Evolutionary conservation across 2,329 filamentous ascomycete species (phyloP).

Genomic region (Thielaviopsis musarum): DNA sequence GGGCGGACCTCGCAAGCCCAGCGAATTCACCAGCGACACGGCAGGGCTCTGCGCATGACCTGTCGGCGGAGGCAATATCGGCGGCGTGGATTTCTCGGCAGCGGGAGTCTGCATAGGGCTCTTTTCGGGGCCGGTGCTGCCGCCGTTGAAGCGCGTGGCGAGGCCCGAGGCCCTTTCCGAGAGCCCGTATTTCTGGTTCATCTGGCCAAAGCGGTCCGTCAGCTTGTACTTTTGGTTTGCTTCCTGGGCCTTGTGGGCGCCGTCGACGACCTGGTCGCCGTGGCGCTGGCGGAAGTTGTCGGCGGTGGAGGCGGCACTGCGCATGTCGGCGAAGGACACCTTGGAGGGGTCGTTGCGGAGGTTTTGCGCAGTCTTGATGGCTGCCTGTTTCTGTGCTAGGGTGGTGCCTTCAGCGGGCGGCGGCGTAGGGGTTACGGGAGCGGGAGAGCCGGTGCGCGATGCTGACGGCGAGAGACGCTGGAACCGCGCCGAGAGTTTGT

Average conservation of each 20-base stretch:
- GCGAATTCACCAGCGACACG: too few relatives aligned
- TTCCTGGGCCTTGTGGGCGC: constrained; percentile 37
- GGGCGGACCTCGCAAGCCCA: too few relatives aligned
- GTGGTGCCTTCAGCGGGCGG: constrained; percentile 34
- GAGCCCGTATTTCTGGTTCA: constrained; percentile 10
- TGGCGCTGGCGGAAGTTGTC: constrained; percentile 56
- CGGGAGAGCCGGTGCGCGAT: constrained; percentile 3
- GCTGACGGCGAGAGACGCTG: constrained; percentile 3
- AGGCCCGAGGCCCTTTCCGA: constrained; percentile 10
- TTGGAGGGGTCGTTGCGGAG: constrained; percentile 45
- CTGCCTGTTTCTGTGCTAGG: constrained; percentile 47
- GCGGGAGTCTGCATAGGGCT: too few relatives aligned
- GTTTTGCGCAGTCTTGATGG: constrained; percentile 40
- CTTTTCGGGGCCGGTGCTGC: constrained; percentile 4
- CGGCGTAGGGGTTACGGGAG: constrained; percentile 10
- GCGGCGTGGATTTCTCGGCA: too few relatives aligned
- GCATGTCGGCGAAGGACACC: constrained; percentile 41
- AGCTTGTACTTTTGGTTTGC: constrained; percentile 47
- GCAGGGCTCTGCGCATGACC: too few relatives aligned
- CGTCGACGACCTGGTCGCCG: constrained; percentile 47
- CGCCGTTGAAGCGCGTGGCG: constrained; percentile 2
- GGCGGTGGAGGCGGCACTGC: constrained; percentile 40
- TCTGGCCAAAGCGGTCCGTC: constrained; percentile 19
- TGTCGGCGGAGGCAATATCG: too few relatives aligned
- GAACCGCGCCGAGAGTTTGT: constrained; percentile 11